phyloP scores from a whole-genome alignment of 2,329 filamentous ascomycete species.

The Paraphoma sp. region DNA sequence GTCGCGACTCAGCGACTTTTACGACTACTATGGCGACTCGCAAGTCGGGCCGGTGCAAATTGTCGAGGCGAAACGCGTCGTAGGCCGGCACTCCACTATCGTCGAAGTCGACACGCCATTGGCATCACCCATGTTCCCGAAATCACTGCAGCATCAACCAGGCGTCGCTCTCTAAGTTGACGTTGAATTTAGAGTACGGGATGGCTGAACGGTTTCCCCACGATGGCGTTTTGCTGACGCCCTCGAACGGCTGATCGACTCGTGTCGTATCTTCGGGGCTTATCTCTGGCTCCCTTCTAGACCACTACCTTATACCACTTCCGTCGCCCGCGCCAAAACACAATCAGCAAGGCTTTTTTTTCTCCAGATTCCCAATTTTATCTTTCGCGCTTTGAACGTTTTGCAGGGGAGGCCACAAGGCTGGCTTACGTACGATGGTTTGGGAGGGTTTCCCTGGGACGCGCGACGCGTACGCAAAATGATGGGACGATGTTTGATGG shows the following conservation, averaged over 20 bases:
- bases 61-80: slow-evolving; percentile 17
- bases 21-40: slow-evolving; percentile 48
- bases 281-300: background rate
- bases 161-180: slow-evolving; percentile 26
- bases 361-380: background rate
- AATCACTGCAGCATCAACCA: slow-evolving; percentile 16
- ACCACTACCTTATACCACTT: background rate
- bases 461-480: background rate
- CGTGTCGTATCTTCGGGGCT: background rate
- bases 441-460: background rate
- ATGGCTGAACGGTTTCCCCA: background rate
- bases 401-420: background rate
- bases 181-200: background rate
- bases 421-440: background rate
- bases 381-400: background rate
- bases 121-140: slow-evolving; percentile 27
- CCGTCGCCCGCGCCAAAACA: background rate
- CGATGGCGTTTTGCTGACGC: background rate
- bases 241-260: background rate
- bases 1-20: slow-evolving; percentile 47
- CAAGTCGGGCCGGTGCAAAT: slow-evolving; percentile 15
- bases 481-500: background rate
- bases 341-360: background rate
- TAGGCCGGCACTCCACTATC: slow-evolving; percentile 35
- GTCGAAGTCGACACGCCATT: slow-evolving; percentile 36